These are phyloP conservation scores for Pleurotus pulmonarius DNA, from an alignment of 768 basidiomycete species.

Conservation along the genomic window DNA sequence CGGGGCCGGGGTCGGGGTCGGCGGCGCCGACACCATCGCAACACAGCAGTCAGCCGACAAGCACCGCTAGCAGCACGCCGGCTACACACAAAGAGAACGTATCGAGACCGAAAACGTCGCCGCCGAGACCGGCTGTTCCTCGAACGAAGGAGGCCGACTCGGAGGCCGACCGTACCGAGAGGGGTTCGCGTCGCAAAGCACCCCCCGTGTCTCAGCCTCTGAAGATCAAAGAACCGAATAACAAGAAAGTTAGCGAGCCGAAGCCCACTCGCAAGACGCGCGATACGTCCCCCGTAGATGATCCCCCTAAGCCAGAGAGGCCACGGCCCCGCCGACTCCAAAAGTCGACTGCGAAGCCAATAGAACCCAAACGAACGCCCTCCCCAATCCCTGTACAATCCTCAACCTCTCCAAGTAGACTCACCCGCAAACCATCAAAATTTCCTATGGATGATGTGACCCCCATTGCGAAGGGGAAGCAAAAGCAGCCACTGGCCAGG, in stretches of 20 bases:
- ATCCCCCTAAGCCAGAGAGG: background rate
- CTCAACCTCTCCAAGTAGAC: background rate
- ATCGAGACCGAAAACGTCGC: background rate
- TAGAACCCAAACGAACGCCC: background rate
- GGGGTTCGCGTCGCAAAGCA: background rate
- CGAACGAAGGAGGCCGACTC: background rate
- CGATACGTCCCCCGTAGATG: background rate
- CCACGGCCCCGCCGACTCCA: background rate
- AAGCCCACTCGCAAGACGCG: background rate
- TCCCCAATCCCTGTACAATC: background rate
- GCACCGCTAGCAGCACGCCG: conserved; percentile 1
- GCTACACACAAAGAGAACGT: background rate
- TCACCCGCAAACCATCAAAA: background rate
- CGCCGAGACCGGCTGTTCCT: too few species aligned
- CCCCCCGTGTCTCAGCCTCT: background rate
- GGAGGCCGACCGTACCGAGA: background rate
- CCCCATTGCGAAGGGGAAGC: background rate
- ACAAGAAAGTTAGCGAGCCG: background rate
- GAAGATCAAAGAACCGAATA: background rate
- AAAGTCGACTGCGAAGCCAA: background rate
- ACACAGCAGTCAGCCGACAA: conserved; percentile 8
- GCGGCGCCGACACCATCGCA: background rate
- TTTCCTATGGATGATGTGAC: background rate
- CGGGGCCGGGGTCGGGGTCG: background rate
- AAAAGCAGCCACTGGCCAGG: background rate